Evolutionary conservation across 192 early-diverging fungal species (phyloP), one percentile per base, ranked within the genome.

Genomic region (Coemansia sp.): DNA sequence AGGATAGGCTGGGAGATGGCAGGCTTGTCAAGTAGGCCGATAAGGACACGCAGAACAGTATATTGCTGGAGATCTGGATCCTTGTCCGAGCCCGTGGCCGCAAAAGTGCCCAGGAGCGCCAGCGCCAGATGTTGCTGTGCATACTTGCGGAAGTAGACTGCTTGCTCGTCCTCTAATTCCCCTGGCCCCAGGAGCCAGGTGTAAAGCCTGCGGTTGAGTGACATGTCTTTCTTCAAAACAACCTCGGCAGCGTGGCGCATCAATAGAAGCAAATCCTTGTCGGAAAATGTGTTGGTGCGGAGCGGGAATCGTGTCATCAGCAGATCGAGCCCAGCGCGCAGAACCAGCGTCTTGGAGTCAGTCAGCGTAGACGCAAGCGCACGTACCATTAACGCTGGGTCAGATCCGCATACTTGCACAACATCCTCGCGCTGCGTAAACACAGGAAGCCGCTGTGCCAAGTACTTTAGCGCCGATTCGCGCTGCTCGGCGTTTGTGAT

Each of bases 211-310:
- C 94, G 76, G 66, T 95, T 98, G 15, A 98, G 85, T 21, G 95
- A 95, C 93, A 96, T 96, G 74, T 98, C 96, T 69, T 92, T 92
- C 39, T 91, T 79, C 59, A 96, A 66, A 9, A 96, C 93, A 16
- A 97, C 95, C 23, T 84, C 81, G 2, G 92, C 77, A 0, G 94
- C 96, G 9, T 89, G 81, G 16, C 85, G 83, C 56, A 93, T 84
- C 47, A 98, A 72, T 23, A 92, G 60, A 9, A 85, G 81, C 42
- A 90, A 61, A 62, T 96, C 93, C 18, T 87, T 80, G 26, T 85
- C 72, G n/a, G 83, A 67, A 18, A 95, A 86, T 16, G 92, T 66
- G 19, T 61, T 72, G 53, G 69, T 60, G 26, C 64, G 71, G 52
- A 83, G 61, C 21, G 72, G 74, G 18, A 85, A 69, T 15, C 74